These are phyloP conservation scores for Colletotrichum incanum DNA, from an alignment of 2,329 filamentous ascomycete genomes.

Conservation along the genomic window DNA sequence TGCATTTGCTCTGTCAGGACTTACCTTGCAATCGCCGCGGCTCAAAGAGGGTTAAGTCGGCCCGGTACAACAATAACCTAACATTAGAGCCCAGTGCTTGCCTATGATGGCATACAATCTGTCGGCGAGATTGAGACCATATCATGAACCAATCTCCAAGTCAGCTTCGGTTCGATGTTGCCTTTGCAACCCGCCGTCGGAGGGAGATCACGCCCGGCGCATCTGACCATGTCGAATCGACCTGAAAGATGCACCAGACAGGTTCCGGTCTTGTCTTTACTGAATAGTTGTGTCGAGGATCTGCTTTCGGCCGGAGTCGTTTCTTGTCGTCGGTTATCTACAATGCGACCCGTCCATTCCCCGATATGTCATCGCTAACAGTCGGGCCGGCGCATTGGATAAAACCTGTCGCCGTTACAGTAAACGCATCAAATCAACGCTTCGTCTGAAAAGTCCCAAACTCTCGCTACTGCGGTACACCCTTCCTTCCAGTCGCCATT, in stretches of 20 bases:
- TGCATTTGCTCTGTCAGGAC: not conserved
- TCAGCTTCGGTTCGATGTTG: not conserved
- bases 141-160: not conserved
- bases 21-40: not conserved
- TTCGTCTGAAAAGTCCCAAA: not conserved
- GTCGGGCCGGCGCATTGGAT: not conserved
- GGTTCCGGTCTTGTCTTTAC: not conserved
- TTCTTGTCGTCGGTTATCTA: not conserved
- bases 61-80: not conserved
- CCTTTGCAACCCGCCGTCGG: not conserved
- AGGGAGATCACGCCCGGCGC: not conserved
- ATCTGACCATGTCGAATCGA: not conserved
- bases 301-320: not conserved
- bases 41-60: not conserved
- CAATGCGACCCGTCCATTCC: not conserved
- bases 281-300: not conserved
- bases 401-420: slow-evolving; percentile 1
- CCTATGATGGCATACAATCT: not conserved
- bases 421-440: not conserved
- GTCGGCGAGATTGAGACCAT: not conserved
- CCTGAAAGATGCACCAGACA: not conserved
- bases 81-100: not conserved
- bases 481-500: not conserved
- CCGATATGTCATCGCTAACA: not conserved
- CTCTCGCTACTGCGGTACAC: not conserved